phyloP scores from a whole-genome alignment of 129 eudicot genomes.

The Saussurea involucrata region DNA sequence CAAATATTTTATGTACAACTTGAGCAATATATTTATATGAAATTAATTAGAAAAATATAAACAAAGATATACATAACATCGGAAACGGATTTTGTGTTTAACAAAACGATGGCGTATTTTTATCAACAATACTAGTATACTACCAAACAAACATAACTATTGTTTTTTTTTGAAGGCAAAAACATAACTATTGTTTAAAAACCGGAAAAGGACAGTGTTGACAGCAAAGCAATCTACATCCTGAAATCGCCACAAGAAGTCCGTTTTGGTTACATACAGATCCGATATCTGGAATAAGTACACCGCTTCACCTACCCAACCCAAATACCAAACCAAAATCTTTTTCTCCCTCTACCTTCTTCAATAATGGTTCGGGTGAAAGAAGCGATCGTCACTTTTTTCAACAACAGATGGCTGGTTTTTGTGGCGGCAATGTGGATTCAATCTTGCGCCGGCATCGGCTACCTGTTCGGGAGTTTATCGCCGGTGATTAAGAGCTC shows the following conservation, averaged over 20 bases:
- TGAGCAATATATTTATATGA: neutral
- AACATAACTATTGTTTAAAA: neutral
- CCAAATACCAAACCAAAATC: neutral
- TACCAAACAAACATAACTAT: neutral
- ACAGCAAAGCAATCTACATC: constrained; percentile 34
- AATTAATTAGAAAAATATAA: neutral
- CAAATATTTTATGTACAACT: neutral
- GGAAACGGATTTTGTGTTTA: neutral
- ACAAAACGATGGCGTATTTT: neutral
- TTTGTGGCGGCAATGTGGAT: constrained; percentile 99
- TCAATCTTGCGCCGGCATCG: constrained; percentile 94
- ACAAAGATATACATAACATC: neutral
- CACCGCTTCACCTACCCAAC: neutral
- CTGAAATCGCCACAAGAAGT: neutral
- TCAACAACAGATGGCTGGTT: constrained; percentile 89
- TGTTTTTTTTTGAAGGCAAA: no score
- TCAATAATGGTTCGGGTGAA: constrained; percentile 32
- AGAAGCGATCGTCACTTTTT: constrained; percentile 46
- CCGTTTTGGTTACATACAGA: constrained; percentile 10
- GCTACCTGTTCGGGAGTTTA: constrained; percentile 87
- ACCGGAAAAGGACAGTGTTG: constrained; percentile 3
- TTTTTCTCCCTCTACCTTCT: neutral
- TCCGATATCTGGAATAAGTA: neutral
- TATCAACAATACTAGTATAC: neutral
- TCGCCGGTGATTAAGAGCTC: constrained; percentile 76